A percentile compares a stretch with the other conserved stretches of the same genome.
Conservation (phyloP, 495 filamentous ascomycete species). For the Penicillium chermesinum region DNA sequence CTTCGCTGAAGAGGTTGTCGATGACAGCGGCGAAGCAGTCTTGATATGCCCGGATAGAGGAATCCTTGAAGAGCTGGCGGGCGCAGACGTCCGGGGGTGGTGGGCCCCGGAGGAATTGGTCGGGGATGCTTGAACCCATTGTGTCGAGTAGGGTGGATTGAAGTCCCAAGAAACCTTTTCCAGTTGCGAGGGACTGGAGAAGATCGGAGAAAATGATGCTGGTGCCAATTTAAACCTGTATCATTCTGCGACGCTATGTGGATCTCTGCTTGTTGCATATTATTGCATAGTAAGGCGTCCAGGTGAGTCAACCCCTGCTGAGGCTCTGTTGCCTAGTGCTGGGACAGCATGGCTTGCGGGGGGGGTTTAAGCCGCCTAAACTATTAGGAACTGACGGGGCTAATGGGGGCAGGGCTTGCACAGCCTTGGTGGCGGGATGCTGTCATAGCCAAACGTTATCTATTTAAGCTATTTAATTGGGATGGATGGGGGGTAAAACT, state of each 20-base stretch:
- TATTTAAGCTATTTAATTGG: no score
- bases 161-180: no score
- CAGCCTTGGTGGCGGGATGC: neutral
- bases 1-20: slow-evolving; percentile 56
- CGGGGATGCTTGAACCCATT: slow-evolving; percentile 11
- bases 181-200: no score
- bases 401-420: neutral
- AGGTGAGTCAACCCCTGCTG: neutral
- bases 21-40: slow-evolving; percentile 55
- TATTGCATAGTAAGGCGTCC: neutral
- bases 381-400: no score
- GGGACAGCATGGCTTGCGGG: no score
- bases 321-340: neutral
- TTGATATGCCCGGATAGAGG: slow-evolving; percentile 50
- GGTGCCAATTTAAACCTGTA: no score
- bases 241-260: no score
- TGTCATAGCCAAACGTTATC: no score
- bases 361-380: no score
- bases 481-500: no score
- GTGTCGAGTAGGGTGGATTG: no score
- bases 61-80: slow-evolving; percentile 45
- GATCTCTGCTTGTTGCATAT: no score
- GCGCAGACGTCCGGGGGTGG: slow-evolving; percentile 17
- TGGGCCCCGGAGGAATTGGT: slow-evolving; percentile 14
- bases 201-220: neutral